Base-by-base conservation (phyloP, 306 rosid genomes). In the Datisca glomerata region DNA sequence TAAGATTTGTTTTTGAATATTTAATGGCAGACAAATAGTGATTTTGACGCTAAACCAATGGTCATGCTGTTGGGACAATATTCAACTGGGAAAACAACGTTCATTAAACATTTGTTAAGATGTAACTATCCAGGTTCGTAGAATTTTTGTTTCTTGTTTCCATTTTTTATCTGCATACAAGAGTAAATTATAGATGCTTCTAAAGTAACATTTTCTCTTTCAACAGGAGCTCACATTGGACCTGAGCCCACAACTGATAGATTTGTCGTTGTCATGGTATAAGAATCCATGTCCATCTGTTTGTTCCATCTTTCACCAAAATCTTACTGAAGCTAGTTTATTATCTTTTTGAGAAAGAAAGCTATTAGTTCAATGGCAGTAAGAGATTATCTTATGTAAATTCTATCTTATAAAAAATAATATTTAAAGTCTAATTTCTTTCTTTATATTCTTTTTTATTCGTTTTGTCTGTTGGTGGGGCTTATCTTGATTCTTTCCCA, bases 11-110 rank as follows among this genome's bases (percentile, higher is more conserved):
- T 48, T 47, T 9, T 29, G 34, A 29, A 29, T 31, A 37, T 64
- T 61, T n/a, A n/a, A n/a, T n/a, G n/a, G 66, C 71, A 89, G 95
- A 68, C 79, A 16, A 61, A 48, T 54, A 80, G 84, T 59, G 93
- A 80, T 45, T 84, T 89, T 70, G 98, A 89, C 70, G 91, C 98
- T n/a, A 89, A 89, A 63, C 98, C 98, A 17, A 84, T 89, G 95
- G 76, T 89, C 43, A 84, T 84, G 95, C 86, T 89, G 60, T 77
- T 84, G 67, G 95, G 98, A 45, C 98, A 89, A 57, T 89, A 89
- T 69, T 89, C 98, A 32, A 89, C 98, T 0, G 98, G 98, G 31
- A 89, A 89, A 57, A 89, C 98, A 54, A 89, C 98, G 14, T 84
- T 89, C 45, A 84, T 89, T 48, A 89, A 84, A 47, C 98, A 89